phyloP scores from a whole-genome alignment of 176 grass and related monocot species.

The Sorghum bicolor region DNA sequence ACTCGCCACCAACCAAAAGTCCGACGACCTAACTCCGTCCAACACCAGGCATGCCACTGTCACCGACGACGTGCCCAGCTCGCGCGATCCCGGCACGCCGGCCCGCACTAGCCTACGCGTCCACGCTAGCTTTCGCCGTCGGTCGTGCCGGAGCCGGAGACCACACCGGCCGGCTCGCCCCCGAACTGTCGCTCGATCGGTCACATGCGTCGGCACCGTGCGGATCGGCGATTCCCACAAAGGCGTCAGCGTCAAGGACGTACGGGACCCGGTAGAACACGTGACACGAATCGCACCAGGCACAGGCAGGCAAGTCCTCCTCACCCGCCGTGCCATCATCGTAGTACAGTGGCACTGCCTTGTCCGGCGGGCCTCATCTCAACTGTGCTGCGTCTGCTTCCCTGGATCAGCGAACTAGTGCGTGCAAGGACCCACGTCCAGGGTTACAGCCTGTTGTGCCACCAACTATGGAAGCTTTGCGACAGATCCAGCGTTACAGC shows the following conservation, averaged over 20 bases:
- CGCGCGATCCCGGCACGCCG: not conserved
- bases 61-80: not conserved
- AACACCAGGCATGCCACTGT: not conserved
- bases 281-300: not conserved
- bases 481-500: conserved; percentile 33
- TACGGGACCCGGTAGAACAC: not conserved
- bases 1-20: not conserved
- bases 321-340: not conserved
- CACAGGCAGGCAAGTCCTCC: not conserved
- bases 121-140: not conserved
- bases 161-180: not conserved
- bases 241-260: not conserved
- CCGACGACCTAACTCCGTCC: conserved; percentile 22
- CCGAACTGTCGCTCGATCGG: not conserved
- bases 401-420: not conserved
- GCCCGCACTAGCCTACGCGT: not conserved
- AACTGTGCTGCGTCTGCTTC: not conserved
- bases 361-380: not conserved
- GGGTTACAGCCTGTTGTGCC: conserved; percentile 46
- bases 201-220: not conserved
- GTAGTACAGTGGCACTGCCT: not conserved
- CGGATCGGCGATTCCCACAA: not conserved
- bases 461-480: conserved; percentile 34
- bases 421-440: conserved; percentile 11
- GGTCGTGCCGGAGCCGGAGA: conserved; percentile 8